phyloP scores from a whole-genome alignment of 2,329 filamentous ascomycete species.

The Colletotrichum sidae region DNA sequence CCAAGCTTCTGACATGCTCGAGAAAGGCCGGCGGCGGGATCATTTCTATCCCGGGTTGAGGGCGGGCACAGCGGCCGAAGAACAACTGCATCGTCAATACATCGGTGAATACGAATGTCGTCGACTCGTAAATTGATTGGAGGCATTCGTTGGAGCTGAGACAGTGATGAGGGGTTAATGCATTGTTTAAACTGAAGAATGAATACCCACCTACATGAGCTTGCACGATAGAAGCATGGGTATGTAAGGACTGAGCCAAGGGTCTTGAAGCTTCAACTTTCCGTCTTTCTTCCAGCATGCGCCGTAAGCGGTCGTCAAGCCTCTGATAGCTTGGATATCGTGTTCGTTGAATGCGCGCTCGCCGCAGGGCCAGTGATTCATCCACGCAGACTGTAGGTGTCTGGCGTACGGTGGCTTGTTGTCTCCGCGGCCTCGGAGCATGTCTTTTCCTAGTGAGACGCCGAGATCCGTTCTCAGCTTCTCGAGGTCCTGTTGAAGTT shows the following conservation, averaged over 20 bases:
- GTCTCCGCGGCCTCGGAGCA: not conserved
- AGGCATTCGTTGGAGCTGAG: conserved; percentile 6
- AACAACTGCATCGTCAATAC: not conserved
- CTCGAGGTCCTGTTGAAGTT: conserved; percentile 20
- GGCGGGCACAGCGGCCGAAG: conserved; percentile 13
- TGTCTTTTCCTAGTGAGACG: not conserved
- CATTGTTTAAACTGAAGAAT: no score
- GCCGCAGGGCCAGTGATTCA: conserved; percentile 25
- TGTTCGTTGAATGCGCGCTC: conserved; percentile 5
- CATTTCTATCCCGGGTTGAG: not conserved
- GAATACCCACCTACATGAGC: conserved; percentile 8
- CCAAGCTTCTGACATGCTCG: not conserved
- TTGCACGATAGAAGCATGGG: conserved; percentile 28
- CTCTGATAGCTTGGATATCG: not conserved
- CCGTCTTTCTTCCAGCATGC: not conserved
- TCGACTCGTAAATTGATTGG: conserved; percentile 16
- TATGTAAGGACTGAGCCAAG: conserved; percentile 1
- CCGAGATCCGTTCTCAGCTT: not conserved
- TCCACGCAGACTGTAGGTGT: conserved; percentile 13
- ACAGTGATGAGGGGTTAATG: no score
- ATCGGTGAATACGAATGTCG: conserved; percentile 26
- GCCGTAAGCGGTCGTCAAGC: not conserved
- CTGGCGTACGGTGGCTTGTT: not conserved
- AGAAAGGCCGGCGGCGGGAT: not conserved
- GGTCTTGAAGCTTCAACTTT: not conserved